A percentile compares a stretch with the other conserved stretches of the same genome.
Evolutionary conservation across 2,329 filamentous ascomycete species (phyloP).

Genomic region (Xylariales sp.): DNA sequence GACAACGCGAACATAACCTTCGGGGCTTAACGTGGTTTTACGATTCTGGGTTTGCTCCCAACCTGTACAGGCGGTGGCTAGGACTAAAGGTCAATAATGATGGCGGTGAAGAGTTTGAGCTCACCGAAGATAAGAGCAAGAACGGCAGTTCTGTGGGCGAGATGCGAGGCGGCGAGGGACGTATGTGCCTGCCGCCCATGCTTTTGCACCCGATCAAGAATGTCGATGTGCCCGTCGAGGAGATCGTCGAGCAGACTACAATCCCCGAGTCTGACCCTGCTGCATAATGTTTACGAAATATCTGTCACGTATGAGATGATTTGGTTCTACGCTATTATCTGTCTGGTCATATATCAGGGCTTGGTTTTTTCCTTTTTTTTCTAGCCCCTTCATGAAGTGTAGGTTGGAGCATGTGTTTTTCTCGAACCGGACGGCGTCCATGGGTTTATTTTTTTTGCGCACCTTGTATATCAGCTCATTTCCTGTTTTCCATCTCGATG

Average conservation of each 20-base stretch:
- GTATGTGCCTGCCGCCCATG: slow-evolving; percentile 91
- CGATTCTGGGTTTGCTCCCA: slow-evolving; percentile 74
- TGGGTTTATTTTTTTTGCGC: too few species aligned
- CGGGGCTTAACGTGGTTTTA: slow-evolving; percentile 89
- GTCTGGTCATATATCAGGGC: too few species aligned
- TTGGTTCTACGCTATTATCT: too few species aligned
- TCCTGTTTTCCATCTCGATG: too few species aligned
- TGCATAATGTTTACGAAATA: slow-evolving; percentile 22
- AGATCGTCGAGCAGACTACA: slow-evolving; percentile 41
- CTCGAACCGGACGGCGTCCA: too few species aligned
- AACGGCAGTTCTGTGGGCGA: slow-evolving; percentile 41
- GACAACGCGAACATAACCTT: slow-evolving; percentile 86
- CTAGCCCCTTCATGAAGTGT: too few species aligned
- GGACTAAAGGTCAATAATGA: slow-evolving; percentile 76
- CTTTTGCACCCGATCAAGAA: slow-evolving; percentile 84
- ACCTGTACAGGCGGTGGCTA: slow-evolving; percentile 81
- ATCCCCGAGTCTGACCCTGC: slow-evolving; percentile 47
- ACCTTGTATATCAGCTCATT: too few species aligned
- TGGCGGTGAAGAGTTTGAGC: slow-evolving; percentile 72
- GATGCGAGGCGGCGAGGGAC: slow-evolving; percentile 67
- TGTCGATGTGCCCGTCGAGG: slow-evolving; percentile 61
- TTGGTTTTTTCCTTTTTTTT: too few species aligned
- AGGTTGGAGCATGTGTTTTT: too few species aligned
- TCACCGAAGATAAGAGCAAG: slow-evolving; percentile 48
- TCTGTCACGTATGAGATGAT: too few species aligned